Conservation (phyloP, 768 basidiomycete species). For the Psilocybe sp. region DNA sequence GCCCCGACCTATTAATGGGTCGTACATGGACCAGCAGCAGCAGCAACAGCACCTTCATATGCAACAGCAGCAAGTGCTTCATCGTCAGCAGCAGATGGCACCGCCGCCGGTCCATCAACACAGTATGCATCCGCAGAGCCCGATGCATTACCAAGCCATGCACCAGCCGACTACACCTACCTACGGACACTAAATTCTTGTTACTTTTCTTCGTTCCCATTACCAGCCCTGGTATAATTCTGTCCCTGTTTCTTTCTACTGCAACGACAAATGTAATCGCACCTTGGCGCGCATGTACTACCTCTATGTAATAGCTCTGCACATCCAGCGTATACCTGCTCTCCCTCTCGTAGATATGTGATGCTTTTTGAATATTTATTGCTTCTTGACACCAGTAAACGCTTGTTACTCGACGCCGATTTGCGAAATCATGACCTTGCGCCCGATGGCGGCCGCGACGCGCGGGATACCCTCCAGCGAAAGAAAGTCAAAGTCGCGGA, state of each 20-base stretch:
- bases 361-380: constrained; percentile 2
- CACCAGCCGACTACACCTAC: constrained; percentile 21
- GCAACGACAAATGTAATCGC: constrained; percentile 1
- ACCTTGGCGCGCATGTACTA: background rate
- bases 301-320: background rate
- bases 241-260: background rate
- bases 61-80: constrained; percentile 12
- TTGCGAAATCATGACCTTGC: constrained; percentile 55
- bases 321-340: constrained; percentile 1
- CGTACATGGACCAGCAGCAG: background rate
- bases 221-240: background rate
- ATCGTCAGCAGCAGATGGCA: constrained; percentile 16
- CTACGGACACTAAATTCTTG: constrained; percentile 28
- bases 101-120: constrained; percentile 8
- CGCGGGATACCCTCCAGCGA: constrained; percentile 56
- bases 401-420: constrained; percentile 61
- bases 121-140: constrained; percentile 15
- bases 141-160: constrained; percentile 18
- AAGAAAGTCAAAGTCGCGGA: constrained; percentile 79
- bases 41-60: constrained; percentile 14
- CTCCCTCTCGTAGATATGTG: background rate
- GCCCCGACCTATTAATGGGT: constrained; percentile 23
- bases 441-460: constrained; percentile 66
- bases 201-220: constrained; percentile 1
- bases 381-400: too few species aligned